Evolutionary conservation across 306 rosid genomes (phyloP).

Genomic region (Gastrolobium villosum): DNA sequence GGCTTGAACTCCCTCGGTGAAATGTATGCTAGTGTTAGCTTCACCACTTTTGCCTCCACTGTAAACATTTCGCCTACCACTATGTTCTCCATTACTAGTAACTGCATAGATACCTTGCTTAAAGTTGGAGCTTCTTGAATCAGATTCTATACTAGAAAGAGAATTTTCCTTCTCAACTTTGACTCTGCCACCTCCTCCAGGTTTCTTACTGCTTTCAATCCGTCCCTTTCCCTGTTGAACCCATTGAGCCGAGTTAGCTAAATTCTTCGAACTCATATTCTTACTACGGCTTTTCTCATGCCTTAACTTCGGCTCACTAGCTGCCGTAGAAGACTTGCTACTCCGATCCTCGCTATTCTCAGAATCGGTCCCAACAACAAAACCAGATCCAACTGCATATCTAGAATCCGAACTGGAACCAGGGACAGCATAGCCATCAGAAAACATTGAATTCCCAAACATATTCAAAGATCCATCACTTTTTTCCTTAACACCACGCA

Average conservation of each 20-base stretch:
- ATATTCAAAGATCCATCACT: constrained; percentile 66
- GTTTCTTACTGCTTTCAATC: constrained; percentile 72
- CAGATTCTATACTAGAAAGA: constrained; percentile 84
- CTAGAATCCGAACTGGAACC: constrained; percentile 77
- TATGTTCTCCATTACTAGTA: constrained; percentile 71
- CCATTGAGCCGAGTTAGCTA: constrained; percentile 57
- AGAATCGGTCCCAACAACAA: constrained; percentile 81
- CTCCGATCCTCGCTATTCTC: constrained; percentile 89
- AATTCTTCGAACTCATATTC: constrained; percentile 57
- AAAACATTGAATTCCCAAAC: constrained; percentile 60
- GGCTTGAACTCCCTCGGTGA: constrained; percentile 63
- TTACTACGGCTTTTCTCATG: constrained; percentile 62
- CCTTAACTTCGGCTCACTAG: constrained; percentile 74
- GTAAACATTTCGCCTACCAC: constrained; percentile 56
- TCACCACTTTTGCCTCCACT: constrained; percentile 69
- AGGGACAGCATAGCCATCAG: constrained; percentile 54
- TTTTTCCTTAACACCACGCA: constrained; percentile 59
- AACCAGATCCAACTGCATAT: constrained; percentile 69
- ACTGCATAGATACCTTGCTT: constrained; percentile 59
- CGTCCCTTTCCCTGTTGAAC: constrained; percentile 65
- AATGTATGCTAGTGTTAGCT: constrained; percentile 66
- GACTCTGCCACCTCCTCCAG: constrained; percentile 76
- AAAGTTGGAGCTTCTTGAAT: constrained; percentile 87
- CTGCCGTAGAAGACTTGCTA: constrained; percentile 93
- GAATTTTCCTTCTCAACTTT: constrained; percentile 79